Evolutionary conservation across 257 asterid species (phyloP).

Genomic region (Nicotiana paniculata): DNA sequence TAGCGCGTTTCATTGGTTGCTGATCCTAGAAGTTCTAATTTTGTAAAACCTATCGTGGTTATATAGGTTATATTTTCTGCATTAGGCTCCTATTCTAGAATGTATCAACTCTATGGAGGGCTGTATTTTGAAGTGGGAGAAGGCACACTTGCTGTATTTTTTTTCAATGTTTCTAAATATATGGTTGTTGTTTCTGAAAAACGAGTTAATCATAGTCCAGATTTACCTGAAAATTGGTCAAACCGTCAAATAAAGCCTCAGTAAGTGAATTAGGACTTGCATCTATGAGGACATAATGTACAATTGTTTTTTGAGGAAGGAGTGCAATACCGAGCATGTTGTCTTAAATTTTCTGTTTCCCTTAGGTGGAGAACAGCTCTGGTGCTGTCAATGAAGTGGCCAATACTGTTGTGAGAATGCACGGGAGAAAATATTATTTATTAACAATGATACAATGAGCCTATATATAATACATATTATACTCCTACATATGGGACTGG

Average conservation of each 20-base stretch:
- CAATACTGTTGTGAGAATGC: slow-evolving; percentile 26
- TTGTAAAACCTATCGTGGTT: background rate
- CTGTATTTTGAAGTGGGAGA: background rate
- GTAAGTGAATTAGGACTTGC: background rate
- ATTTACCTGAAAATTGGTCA: background rate
- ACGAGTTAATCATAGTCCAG: background rate
- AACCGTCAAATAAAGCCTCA: background rate
- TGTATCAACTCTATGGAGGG: background rate
- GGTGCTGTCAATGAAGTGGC: slow-evolving; percentile 69
- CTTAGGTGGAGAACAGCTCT: slow-evolving; percentile 74
- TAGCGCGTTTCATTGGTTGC: background rate
- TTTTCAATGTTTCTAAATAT: background rate
- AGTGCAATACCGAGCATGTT: background rate
- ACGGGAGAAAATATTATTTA: too few species aligned
- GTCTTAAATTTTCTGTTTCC: slow-evolving; percentile 1
- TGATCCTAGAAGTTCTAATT: background rate
- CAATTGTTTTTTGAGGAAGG: background rate
- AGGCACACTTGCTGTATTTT: background rate
- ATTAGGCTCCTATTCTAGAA: background rate
- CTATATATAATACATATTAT: too few species aligned
- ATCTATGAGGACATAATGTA: background rate
- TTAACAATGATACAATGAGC: too few species aligned
- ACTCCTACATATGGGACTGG: too few species aligned
- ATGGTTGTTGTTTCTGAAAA: background rate
- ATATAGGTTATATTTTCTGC: background rate